Base-by-base conservation (phyloP, 164 flowering plant genomes). In the Vitis labrusca region DNA sequence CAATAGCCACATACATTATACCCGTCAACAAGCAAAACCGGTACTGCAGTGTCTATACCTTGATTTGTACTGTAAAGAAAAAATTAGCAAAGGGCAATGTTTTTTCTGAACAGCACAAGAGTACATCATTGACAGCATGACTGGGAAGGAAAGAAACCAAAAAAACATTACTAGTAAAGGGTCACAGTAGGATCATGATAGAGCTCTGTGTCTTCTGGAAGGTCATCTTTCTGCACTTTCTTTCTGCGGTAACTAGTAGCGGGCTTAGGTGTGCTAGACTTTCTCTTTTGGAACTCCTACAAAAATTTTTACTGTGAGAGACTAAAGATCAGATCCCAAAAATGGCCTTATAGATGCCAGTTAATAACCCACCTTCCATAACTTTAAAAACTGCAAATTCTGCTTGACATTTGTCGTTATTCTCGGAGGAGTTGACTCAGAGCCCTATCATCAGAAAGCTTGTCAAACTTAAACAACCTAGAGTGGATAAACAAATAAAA, bases 1-100 rank as follows among this genome's bases (percentile, higher is more conserved):
- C 99, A 96, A 66, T 93, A 89, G 59, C 99, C 99, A 79, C 98
- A 96, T 10, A 96, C 90, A 81, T 96, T 96, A 67, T 96, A 96
- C 13, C 98, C 99, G 81, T 96, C 99, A 74, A 96, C 99, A 72
- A 96, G 99, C 83, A 96, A 83, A 69, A 96, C 97, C 32, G 97
- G 98, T 10, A 84, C 87, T 16, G 85, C 95, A 67, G 77, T 80
- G 29, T 87, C 94, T 16, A 89, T 1, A 44, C 85, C 92, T 87
- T 89, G 91, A 75, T 89, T 77, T 57, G 94, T 86, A 74, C 97
- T 96, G 88, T 59, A 73, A 66, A 71, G 61, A 29, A 48, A 73
- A 57, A 57, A 61, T 13, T 59, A 73, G 65, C 47, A 58, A 66
- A 54, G 30, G 17, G 44, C 48, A 37, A 64, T 29, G 14, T 14